Evolutionary conservation across 2,329 filamentous ascomycete species (phyloP).

Genomic region (Aspergillus spinulosporus): DNA sequence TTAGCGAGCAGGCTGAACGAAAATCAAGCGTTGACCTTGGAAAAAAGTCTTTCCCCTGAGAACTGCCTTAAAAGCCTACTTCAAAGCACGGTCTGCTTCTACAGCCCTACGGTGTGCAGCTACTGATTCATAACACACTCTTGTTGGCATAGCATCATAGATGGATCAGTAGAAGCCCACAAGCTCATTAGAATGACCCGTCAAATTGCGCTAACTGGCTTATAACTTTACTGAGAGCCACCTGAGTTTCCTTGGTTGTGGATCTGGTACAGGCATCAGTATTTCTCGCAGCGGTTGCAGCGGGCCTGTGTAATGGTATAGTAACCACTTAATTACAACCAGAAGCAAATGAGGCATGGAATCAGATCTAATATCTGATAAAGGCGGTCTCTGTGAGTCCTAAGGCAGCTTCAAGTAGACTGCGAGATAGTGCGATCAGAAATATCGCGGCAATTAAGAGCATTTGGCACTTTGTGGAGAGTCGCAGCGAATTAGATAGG

Average conservation of each 20-base stretch:
- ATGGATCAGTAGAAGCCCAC: slow-evolving; percentile 6
- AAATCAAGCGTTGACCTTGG: neutral
- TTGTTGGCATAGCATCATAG: neutral
- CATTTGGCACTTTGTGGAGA: neutral
- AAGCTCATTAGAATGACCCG: neutral
- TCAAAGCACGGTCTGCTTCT: neutral
- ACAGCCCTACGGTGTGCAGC: neutral
- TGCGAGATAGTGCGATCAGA: too few species aligned
- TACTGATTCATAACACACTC: slow-evolving; percentile 1
- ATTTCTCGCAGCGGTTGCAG: slow-evolving; percentile 8
- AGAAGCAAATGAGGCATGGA: neutral
- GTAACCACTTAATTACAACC: neutral
- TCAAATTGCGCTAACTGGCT: neutral
- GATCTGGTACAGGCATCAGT: slow-evolving; percentile 15
- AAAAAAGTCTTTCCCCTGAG: neutral
- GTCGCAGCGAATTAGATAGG: neutral
- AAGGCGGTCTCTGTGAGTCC: too few species aligned
- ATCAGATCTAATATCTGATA: neutral
- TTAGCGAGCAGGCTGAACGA: too few species aligned
- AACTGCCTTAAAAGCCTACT: neutral
- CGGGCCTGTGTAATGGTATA: slow-evolving; percentile 1
- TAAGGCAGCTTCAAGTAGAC: neutral
- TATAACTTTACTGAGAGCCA: neutral
- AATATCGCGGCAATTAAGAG: neutral
- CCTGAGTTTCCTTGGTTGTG: slow-evolving; percentile 8